These are phyloP conservation scores for Datura wrightii DNA, from an alignment of 257 asterid species.

Conservation along the genomic window DNA sequence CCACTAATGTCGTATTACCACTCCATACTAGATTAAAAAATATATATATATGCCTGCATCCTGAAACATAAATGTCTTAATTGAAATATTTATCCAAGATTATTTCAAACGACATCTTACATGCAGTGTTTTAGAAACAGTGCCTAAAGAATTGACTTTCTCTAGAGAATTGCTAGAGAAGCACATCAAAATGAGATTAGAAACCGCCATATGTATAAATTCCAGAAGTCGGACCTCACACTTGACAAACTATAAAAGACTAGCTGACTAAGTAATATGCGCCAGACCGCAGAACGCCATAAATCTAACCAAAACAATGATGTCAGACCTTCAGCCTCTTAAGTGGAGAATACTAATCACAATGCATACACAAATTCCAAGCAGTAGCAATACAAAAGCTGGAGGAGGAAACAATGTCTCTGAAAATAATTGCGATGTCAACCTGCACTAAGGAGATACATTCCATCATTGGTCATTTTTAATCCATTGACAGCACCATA, in stretches of 20 bases:
- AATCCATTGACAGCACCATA: conserved; percentile 92
- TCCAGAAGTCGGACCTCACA: neutral
- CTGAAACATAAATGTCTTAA: too few relatives aligned
- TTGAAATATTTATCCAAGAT: neutral
- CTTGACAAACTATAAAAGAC: neutral
- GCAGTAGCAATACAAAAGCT: neutral
- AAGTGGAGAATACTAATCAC: neutral
- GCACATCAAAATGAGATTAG: neutral
- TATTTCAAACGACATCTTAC: neutral
- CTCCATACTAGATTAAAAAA: too few relatives aligned
- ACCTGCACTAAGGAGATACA: conserved; percentile 99
- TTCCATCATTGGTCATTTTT: conserved; percentile 86
- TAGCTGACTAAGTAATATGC: neutral
- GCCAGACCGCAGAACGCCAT: neutral
- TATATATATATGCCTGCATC: too few relatives aligned
- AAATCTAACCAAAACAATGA: neutral
- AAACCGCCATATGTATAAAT: conserved; percentile 7
- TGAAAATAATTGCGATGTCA: conserved; percentile 36
- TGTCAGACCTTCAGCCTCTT: conserved; percentile 4
- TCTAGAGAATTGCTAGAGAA: neutral
- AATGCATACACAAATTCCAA: neutral
- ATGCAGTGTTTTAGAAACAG: neutral
- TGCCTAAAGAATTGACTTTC: neutral
- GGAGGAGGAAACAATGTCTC: conserved; percentile 10
- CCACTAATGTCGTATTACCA: too few relatives aligned